phyloP scores from a whole-genome alignment of 148 eudicot genomes.

The Silene uniflora region DNA sequence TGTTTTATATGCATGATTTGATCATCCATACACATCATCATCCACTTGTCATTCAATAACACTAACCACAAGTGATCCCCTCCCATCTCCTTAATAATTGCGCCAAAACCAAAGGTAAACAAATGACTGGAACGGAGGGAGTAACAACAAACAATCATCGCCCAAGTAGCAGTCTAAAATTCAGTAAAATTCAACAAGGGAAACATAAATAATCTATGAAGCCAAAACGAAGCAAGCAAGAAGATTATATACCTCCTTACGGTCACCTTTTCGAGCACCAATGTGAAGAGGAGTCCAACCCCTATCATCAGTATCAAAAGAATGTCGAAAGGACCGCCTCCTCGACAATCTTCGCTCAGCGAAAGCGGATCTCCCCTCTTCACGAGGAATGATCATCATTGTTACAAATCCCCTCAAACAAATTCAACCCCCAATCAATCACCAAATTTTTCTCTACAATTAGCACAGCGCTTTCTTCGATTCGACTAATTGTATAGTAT shows the following conservation, averaged over 20 bases:
- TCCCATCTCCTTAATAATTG: too few species aligned
- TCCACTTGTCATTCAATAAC: too few species aligned
- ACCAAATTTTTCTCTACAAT: background rate
- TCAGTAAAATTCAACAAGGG: background rate
- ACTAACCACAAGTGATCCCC: too few species aligned
- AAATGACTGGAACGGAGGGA: too few species aligned
- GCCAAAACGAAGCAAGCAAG: background rate
- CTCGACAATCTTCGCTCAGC: conserved; percentile 34
- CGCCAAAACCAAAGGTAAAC: too few species aligned
- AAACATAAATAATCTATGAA: background rate
- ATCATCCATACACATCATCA: too few species aligned
- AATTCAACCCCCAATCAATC: conserved; percentile 12
- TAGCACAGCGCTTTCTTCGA: background rate
- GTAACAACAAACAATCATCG: too few species aligned
- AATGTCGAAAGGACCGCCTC: conserved; percentile 33
- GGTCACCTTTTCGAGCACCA: conserved; percentile 60
- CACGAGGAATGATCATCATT: conserved; percentile 23
- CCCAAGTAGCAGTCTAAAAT: too few species aligned
- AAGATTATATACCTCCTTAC: conserved; percentile 43
- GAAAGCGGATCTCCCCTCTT: conserved; percentile 29
- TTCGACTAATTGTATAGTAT: conserved; percentile 18
- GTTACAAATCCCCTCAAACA: conserved; percentile 7
- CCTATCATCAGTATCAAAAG: conserved; percentile 59
- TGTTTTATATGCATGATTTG: too few species aligned
- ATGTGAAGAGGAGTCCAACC: conserved; percentile 82